Evolutionary conservation across 2,329 filamentous ascomycete genomes (phyloP).

Genomic region (Myriosclerotinia duriaeana): DNA sequence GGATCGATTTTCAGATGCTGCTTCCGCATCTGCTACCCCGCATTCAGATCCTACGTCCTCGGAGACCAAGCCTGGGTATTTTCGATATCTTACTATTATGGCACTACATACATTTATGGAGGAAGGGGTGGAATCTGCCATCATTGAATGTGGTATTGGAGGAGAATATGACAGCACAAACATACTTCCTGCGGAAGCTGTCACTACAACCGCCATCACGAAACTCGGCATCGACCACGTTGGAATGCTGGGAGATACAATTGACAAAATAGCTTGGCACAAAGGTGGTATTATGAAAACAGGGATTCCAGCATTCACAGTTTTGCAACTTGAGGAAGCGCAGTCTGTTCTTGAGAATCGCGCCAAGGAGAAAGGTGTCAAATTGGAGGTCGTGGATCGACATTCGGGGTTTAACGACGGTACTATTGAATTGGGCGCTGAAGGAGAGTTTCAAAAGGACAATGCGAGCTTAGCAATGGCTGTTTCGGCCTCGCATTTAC

Average conservation of each 20-base stretch:
- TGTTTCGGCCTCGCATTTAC: conserved; percentile 54
- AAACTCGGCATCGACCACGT: conserved; percentile 85
- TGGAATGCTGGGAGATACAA: conserved; percentile 73
- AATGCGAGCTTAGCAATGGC: conserved; percentile 59
- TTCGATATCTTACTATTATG: conserved; percentile 85
- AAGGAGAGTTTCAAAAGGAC: conserved; percentile 56
- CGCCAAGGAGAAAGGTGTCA: conserved; percentile 45
- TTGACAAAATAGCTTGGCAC: conserved; percentile 86
- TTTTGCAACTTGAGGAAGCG: conserved; percentile 55
- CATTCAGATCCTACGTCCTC: conserved; percentile 23
- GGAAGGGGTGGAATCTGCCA: conserved; percentile 73
- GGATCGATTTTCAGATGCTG: conserved; percentile 49
- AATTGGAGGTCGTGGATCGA: conserved; percentile 33
- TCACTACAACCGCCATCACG: conserved; percentile 69
- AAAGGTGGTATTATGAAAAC: conserved; percentile 84
- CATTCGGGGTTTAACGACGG: conserved; percentile 46
- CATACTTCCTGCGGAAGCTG: conserved; percentile 58
- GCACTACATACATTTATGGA: conserved; percentile 79
- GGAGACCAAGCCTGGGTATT: conserved; percentile 76
- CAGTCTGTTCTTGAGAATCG: conserved; percentile 59
- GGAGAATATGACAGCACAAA: conserved; percentile 94
- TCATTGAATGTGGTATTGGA: conserved; percentile 92
- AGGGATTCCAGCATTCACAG: conserved; percentile 62
- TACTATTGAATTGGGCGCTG: conserved; percentile 48
- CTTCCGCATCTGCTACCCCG: conserved; percentile 35